Conservation (phyloP, 2,329 filamentous ascomycete species). For the Aurifilum marmelostoma region DNA sequence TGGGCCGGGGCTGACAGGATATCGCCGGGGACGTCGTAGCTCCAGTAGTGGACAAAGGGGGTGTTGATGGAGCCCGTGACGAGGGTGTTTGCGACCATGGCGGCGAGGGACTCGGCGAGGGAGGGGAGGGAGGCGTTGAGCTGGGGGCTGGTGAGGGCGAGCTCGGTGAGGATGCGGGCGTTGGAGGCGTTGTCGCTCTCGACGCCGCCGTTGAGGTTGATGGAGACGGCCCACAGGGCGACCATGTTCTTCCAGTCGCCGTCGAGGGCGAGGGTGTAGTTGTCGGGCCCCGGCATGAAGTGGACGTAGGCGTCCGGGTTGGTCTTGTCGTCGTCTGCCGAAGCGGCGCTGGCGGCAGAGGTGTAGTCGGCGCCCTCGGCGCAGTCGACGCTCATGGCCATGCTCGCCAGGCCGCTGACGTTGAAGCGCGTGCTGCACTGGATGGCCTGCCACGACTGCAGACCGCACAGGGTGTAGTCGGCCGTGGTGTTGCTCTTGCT, state of each 20-base stretch:
- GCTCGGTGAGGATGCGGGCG: slow-evolving; percentile 59
- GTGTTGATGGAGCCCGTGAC: slow-evolving; percentile 62
- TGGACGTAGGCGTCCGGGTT: slow-evolving; percentile 60
- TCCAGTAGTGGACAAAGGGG: slow-evolving; percentile 64
- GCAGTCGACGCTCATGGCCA: slow-evolving; percentile 63
- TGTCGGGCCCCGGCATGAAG: slow-evolving; percentile 38
- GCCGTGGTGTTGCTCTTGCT: slow-evolving; percentile 47
- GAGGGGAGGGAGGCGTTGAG: slow-evolving; percentile 63
- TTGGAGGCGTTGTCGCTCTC: slow-evolving; percentile 61
- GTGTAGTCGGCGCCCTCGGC: slow-evolving; percentile 32
- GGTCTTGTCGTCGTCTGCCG: not conserved
- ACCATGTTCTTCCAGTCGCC: slow-evolving; percentile 60
- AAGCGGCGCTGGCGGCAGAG: slow-evolving; percentile 5
- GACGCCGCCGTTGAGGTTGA: slow-evolving; percentile 60
- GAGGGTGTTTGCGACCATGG: slow-evolving; percentile 68
- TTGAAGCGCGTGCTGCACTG: slow-evolving; percentile 68
- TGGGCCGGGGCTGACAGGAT: slow-evolving; percentile 48
- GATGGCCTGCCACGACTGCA: slow-evolving; percentile 66
- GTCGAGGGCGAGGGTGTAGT: slow-evolving; percentile 35
- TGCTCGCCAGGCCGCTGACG: slow-evolving; percentile 60
- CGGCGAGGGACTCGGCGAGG: slow-evolving; percentile 73
- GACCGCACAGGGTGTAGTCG: slow-evolving; percentile 69
- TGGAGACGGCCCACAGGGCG: slow-evolving; percentile 55
- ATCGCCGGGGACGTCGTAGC: slow-evolving; percentile 39
- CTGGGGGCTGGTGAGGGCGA: slow-evolving; percentile 45